phyloP scores from a whole-genome alignment of 352 stramenopile genomes.

The Phytopythium sindhum region DNA sequence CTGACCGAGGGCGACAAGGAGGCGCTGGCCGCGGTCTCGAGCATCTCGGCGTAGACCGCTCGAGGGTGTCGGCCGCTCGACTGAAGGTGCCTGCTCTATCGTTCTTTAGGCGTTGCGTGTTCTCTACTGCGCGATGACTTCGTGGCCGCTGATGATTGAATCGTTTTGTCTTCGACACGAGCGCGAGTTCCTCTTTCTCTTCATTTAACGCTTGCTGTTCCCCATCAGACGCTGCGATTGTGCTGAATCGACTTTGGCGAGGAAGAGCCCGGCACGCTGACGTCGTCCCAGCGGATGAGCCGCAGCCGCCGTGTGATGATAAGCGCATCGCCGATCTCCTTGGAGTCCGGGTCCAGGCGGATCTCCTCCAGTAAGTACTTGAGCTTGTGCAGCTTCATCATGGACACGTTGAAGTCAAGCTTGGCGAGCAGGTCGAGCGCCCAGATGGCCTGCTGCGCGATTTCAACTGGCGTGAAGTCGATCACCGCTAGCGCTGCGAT shows the following conservation, averaged over 20 bases:
- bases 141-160: not conserved
- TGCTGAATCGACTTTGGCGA: conserved; percentile 22
- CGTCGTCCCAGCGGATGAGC: conserved; percentile 63
- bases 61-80: too few relatives aligned
- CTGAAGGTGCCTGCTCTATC: conserved; percentile 15
- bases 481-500: conserved; percentile 46
- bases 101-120: not conserved
- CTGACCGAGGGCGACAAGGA: conserved; percentile 70
- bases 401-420: conserved; percentile 63
- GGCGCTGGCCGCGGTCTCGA: conserved; percentile 44
- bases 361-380: conserved; percentile 78
- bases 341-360: conserved; percentile 49
- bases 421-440: conserved; percentile 61
- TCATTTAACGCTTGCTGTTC: conserved; percentile 1
- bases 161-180: not conserved
- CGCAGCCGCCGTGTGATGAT: conserved; percentile 62
- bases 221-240: not conserved
- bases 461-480: conserved; percentile 61
- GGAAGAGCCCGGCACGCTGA: conserved; percentile 22
- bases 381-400: conserved; percentile 69
- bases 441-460: conserved; percentile 70
- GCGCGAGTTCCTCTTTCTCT: not conserved
- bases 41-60: conserved; percentile 21
- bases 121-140: not conserved
- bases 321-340: conserved; percentile 46